Conservation (phyloP, 306 rosid genomes). For the Glycyrrhiza uralensis region DNA sequence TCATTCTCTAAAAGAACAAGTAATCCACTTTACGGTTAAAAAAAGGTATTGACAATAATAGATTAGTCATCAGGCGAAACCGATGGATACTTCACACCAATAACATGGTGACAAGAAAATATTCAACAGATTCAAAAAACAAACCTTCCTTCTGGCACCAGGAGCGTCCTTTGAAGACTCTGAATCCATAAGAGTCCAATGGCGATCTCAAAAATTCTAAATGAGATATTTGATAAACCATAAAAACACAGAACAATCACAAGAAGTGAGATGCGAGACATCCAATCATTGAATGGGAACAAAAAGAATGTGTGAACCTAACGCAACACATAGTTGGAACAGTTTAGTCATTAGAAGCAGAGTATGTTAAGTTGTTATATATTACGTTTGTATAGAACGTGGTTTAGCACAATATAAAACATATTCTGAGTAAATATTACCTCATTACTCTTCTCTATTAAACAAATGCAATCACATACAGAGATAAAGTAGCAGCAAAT, state of each 20-base stretch:
- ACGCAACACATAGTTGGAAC: too few species aligned
- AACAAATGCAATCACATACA: not conserved
- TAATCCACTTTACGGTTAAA: not conserved
- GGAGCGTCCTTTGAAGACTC: constrained; percentile 2
- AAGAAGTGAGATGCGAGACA: not conserved
- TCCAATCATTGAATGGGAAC: not conserved
- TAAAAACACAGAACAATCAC: not conserved
- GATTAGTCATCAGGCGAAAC: too few species aligned
- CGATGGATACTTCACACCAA: too few species aligned
- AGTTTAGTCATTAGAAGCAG: too few species aligned
- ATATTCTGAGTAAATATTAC: not conserved
- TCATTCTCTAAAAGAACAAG: constrained; percentile 3
- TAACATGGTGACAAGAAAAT: too few species aligned
- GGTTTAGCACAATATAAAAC: not conserved
- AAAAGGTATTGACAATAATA: too few species aligned
- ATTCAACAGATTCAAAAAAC: not conserved
- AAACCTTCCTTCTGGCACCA: constrained; percentile 51
- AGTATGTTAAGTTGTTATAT: too few species aligned
- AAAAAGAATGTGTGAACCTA: too few species aligned
- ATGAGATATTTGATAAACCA: not conserved
- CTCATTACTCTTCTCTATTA: not conserved
- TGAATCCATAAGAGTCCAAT: constrained; percentile 43
- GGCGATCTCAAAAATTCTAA: not conserved
- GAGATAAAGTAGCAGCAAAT: not conserved
- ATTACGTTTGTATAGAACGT: too few species aligned